A percentile compares a stretch with the other conserved stretches of the same genome.
Conservation (phyloP, 192 early-diverging fungal genomes). For the Coemansia sp. region DNA sequence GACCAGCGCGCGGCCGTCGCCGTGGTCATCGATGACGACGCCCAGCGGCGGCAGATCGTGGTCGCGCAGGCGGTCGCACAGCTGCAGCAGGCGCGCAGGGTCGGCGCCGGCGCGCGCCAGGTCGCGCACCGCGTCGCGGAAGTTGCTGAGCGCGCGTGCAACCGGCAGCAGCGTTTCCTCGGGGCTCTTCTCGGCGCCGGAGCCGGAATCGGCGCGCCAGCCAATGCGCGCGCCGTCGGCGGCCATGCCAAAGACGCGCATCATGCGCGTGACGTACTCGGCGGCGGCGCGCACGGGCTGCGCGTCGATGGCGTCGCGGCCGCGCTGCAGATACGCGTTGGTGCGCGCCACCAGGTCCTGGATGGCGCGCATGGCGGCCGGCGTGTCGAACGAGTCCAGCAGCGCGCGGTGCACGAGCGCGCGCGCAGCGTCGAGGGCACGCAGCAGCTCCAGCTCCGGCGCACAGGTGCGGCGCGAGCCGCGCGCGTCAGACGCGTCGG, state of each 20-base stretch:
- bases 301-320: constrained; percentile 60
- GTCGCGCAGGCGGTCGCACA: constrained; percentile 89
- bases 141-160: constrained; percentile 71
- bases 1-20: constrained; percentile 88
- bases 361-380: constrained; percentile 72
- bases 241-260: constrained; percentile 80
- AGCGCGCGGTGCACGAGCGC: constrained; percentile 75
- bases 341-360: constrained; percentile 71
- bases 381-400: constrained; percentile 90
- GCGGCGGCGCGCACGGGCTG: constrained; percentile 74
- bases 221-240: constrained; percentile 63
- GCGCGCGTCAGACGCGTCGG: constrained; percentile 56
- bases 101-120: constrained; percentile 57
- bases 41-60: constrained; percentile 82
- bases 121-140: constrained; percentile 83
- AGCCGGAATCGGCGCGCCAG: constrained; percentile 48
- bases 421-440: constrained; percentile 63
- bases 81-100: constrained; percentile 60
- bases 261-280: constrained; percentile 74
- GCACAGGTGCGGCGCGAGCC: constrained; percentile 65
- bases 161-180: constrained; percentile 77
- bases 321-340: constrained; percentile 74
- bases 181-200: constrained; percentile 17
- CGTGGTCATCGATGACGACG: constrained; percentile 90
- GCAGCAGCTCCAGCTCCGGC: constrained; percentile 68